Conservation (phyloP, 257 asterid species). For the Gardenia jasminoides region DNA sequence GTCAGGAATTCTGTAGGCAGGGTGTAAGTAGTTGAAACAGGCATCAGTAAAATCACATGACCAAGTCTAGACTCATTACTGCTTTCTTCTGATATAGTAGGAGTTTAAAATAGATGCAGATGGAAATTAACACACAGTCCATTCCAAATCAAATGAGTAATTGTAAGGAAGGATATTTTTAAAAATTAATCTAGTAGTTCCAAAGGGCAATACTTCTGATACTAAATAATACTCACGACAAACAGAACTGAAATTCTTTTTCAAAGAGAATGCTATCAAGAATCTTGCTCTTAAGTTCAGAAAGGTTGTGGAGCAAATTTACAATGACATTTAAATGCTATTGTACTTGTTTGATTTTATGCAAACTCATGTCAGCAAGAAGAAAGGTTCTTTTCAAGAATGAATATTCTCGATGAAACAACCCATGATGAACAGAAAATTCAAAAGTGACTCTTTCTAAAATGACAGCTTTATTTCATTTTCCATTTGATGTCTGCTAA, state of each 20-base stretch:
- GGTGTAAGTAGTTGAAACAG: neutral
- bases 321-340: neutral
- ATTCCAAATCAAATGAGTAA: neutral
- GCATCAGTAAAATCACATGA: neutral
- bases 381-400: neutral
- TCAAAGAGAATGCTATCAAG: neutral
- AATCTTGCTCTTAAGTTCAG: neutral
- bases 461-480: neutral
- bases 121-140: neutral
- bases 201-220: neutral
- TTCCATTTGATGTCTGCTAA: neutral
- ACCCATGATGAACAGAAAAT: neutral
- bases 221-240: neutral
- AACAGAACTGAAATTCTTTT: neutral
- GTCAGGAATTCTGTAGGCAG: neutral
- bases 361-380: neutral
- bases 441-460: neutral
- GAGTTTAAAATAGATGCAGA: neutral
- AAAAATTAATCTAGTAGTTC: neutral
- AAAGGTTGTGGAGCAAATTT: neutral
- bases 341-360: neutral
- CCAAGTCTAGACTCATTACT: too few species aligned
- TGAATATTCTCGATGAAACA: neutral
- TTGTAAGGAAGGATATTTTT: neutral
- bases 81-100: neutral